Evolutionary conservation across 148 eudicot genomes (phyloP).

Genomic region (Heliamphora exappendiculata): DNA sequence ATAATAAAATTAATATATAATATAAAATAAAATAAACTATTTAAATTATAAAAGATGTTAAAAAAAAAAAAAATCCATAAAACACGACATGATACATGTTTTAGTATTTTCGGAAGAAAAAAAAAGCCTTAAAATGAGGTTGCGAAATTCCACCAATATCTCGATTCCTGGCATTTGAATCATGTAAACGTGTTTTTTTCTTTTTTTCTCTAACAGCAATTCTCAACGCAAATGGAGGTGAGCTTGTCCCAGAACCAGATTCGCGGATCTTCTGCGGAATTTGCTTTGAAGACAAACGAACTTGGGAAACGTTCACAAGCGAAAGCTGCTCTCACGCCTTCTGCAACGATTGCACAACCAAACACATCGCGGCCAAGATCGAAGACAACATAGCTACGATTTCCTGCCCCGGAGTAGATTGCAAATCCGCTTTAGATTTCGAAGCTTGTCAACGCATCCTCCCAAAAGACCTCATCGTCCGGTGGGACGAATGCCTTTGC

Average conservation of each 20-base stretch:
- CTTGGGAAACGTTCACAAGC: conserved; percentile 25
- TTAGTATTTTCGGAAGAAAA: neutral
- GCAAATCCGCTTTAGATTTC: conserved; percentile 18
- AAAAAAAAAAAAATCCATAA: too few species aligned
- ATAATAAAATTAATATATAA: too few species aligned
- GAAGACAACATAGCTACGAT: conserved; percentile 10
- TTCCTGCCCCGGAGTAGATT: conserved; percentile 23
- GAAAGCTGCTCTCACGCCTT: conserved; percentile 17
- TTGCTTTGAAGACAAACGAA: conserved; percentile 25
- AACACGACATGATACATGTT: neutral
- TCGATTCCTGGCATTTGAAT: neutral
- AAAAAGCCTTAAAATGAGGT: neutral
- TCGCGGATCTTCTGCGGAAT: conserved; percentile 17
- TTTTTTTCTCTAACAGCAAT: neutral
- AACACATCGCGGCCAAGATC: conserved; percentile 22
- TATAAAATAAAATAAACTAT: too few species aligned
- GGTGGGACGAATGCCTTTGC: conserved; percentile 28
- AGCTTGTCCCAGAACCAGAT: neutral
- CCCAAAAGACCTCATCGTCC: conserved; percentile 12
- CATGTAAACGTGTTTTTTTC: neutral
- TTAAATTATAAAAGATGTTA: too few species aligned
- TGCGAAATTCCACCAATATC: neutral
- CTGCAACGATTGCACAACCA: conserved; percentile 28
- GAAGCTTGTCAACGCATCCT: conserved; percentile 15
- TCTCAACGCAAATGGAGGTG: neutral